Evolutionary conservation across 257 asterid genomes (phyloP), one percentile per base, ranked within the genome.

Genomic region (Solanum tacnaense): DNA sequence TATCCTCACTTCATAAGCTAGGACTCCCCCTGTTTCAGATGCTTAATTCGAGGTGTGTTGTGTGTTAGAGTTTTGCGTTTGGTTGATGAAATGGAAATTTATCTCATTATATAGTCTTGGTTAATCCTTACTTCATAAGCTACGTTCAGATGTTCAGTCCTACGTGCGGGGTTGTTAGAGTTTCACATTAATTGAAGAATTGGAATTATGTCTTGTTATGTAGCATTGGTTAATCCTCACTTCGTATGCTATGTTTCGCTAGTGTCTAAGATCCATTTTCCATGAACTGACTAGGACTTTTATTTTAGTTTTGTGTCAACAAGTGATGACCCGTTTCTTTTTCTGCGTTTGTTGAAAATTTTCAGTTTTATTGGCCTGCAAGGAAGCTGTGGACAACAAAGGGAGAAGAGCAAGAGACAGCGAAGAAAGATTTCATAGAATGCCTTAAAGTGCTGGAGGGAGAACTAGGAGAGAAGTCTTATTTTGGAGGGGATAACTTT

Each of bases 391-490:
- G 88, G 87, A 0, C 7, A 15, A 67, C 75, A 65, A 84, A 75
- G 71, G 88, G 87, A 11, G 89, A 87, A 84, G 91, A 84, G 13
- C 89, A 73, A 7, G 88, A 84, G 83, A 44, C 67, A 25, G 88
- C 39, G 32, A 89, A 89, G 89, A 89, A 87, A 31, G 87, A 89
- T 13, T 68, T 87, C 60, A 62, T 87, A 5, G 89, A 89, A 18
- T 1, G 7, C 15, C 73, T 76, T 65, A 89, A 87, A 36, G 60
- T 52, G 27, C 29, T 89, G 58, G 89, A 89, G 72, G 84, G 56
- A 10, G 84, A 4, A 70, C 86, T 89, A 0, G 89, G 88, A 6
- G 89, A 89, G 16, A 84, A 87, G 39, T 81, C 87, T 60, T 89
- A 87, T 2, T 87, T 89, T 20, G 85, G 89, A 29, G 91, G 91